Conservation (phyloP, 768 basidiomycete genomes). For the Tulasnella sp. region DNA sequence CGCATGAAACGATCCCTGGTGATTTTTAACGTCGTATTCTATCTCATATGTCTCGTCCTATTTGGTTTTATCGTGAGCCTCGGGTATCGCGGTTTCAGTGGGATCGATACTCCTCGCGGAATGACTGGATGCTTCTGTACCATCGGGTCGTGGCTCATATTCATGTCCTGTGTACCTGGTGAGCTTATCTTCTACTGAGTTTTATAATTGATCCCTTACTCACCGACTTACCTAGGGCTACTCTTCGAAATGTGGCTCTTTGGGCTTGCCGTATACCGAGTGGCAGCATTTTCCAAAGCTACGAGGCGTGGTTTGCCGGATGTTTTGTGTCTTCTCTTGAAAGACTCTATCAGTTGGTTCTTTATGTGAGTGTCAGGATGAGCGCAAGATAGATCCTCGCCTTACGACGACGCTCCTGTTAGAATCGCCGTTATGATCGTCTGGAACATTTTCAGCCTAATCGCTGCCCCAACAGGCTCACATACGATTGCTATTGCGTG, state of each 20-base stretch:
- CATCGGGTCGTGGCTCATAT: not conserved
- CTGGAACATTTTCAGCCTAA: not conserved
- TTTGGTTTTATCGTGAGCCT: not conserved
- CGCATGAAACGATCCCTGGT: slow-evolving; percentile 1
- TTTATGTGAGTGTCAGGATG: not conserved
- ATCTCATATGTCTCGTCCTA: not conserved
- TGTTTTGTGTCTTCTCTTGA: not conserved
- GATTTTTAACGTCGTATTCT: not conserved
- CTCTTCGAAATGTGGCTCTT: not conserved
- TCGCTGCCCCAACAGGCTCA: not conserved
- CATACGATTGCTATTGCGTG: not conserved
- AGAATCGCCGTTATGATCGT: not conserved
- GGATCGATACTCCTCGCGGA: not conserved
- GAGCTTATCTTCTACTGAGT: not conserved
- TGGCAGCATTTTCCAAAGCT: not conserved
- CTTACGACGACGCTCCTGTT: not conserved
- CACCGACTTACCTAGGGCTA: not conserved
- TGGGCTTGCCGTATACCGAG: not conserved
- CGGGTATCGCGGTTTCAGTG: not conserved
- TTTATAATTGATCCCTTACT: not conserved
- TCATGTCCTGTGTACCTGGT: not conserved
- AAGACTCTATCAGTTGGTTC: slow-evolving; percentile 2
- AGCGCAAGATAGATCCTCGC: too few species aligned
- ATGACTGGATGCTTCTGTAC: not conserved
- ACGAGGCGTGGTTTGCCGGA: not conserved